A percentile compares a stretch with the other conserved stretches of the same genome.
phyloP scores from a whole-genome alignment of 2,329 filamentous ascomycete species.

The Apiospora koreana region DNA sequence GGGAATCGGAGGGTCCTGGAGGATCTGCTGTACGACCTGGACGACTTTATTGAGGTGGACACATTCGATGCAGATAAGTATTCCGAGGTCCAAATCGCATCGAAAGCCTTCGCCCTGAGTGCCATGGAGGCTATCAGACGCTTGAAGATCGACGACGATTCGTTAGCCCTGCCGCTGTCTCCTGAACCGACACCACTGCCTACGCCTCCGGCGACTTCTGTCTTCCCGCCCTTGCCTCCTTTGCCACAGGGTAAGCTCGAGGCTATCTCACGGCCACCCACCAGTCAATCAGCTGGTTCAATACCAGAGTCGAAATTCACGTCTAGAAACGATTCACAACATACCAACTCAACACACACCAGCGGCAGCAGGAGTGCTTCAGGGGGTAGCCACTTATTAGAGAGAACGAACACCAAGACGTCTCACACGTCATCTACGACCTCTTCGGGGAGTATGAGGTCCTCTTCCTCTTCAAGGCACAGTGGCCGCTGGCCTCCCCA shows the following conservation, averaged over 20 bases:
- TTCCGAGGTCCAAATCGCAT: constrained; percentile 38
- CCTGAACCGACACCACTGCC: constrained; percentile 13
- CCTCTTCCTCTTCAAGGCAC: neutral
- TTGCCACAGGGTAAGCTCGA: constrained; percentile 12
- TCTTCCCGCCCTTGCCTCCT: constrained; percentile 27
- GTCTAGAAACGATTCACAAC: neutral
- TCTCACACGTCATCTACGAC: neutral
- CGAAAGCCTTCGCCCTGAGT: constrained; percentile 42
- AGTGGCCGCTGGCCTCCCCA: constrained; percentile 3
- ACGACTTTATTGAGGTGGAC: constrained; percentile 41
- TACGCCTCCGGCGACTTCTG: constrained; percentile 18
- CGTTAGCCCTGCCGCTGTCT: neutral
- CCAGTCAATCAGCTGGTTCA: neutral
- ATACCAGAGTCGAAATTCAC: neutral
- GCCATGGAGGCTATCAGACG: constrained; percentile 38
- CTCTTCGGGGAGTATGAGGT: neutral
- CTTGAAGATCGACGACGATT: constrained; percentile 27
- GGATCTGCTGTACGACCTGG: constrained; percentile 45
- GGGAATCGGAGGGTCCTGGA: constrained; percentile 34
- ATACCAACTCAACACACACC: neutral
- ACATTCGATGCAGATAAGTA: constrained; percentile 39
- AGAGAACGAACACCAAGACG: neutral
- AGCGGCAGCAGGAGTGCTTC: neutral
- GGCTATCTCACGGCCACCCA: constrained; percentile 1
- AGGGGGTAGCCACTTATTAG: neutral